Percentiles rank a stretch among this genome's conserved stretches.
These are phyloP conservation scores for Pichia terricola DNA, from an alignment of 1,139 yeast genomes.

Conservation along the genomic window DNA sequence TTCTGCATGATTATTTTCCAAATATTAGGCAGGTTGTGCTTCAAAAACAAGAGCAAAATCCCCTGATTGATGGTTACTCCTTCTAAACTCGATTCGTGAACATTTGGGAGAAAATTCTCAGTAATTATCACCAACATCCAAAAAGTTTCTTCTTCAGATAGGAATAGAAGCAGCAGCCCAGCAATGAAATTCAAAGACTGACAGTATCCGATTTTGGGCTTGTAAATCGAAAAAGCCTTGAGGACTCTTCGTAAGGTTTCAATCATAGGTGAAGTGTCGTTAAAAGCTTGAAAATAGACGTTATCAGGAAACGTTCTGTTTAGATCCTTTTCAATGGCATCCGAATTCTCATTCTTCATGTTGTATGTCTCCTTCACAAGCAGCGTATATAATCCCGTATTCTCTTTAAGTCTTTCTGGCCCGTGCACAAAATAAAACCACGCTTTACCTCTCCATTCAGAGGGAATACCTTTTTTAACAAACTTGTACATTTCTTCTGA, in stretches of 20 bases:
- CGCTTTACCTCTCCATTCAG: constrained; percentile 94
- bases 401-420: constrained; percentile 56
- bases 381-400: constrained; percentile 64
- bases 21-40: constrained; percentile 73
- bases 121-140: constrained; percentile 95
- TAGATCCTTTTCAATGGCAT: constrained; percentile 86
- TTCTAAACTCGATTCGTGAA: constrained; percentile 81
- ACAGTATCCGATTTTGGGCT: constrained; percentile 90
- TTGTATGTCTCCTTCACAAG: constrained; percentile 48
- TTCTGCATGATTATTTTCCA: constrained; percentile 44
- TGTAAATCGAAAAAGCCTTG: constrained; percentile 74
- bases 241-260: constrained; percentile 70
- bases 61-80: constrained; percentile 97
- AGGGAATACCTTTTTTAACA: constrained; percentile 86
- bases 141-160: constrained; percentile 91
- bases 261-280: constrained; percentile 42
- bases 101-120: constrained; percentile 78
- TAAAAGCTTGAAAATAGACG: constrained; percentile 41
- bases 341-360: constrained; percentile 48
- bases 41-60: constrained; percentile 75
- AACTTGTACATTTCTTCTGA: constrained; percentile 77
- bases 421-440: constrained; percentile 99
- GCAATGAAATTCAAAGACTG: constrained; percentile 89
- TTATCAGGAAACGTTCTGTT: constrained; percentile 94
- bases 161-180: constrained; percentile 69